Evolutionary conservation across 768 basidiomycete genomes (phyloP), one percentile per base, ranked within the genome.

Genomic region (Phaeolepiota aurea): DNA sequence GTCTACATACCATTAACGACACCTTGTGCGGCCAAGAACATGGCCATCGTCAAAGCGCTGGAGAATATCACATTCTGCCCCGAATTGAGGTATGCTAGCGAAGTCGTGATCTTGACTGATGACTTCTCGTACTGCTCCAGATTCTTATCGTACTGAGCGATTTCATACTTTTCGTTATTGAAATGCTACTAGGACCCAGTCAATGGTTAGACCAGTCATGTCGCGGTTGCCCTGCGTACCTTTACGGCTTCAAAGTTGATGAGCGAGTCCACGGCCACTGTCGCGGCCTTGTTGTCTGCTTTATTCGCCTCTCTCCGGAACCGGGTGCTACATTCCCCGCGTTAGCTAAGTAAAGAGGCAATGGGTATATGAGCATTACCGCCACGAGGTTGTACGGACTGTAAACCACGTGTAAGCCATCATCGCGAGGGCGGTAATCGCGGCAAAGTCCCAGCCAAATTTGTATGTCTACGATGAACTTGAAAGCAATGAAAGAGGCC

Each of bases 201-300:
- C 12, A 49, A 3, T 41, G 36, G n/a, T n/a, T 25, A 7, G 16
- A 21, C 21, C 34, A 15, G 28, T 5, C 33, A 31, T 13, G 40
- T 22, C 11, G 12, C 14, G 4, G 20, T 21, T 3, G 23, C 33
- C 16, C 9, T 35, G 12, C 61, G 20, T 46, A 92, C 93, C 75
- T 98, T 99, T 53, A 99, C 96, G 2, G 96, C 96, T 57, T 99
- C 96, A 53, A 90, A 98, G 55, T 99, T 99, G 58, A 99, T 94
- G 32, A 99, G 66, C 0, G 93, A 89, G 56, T 99, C 96, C 2
- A 98, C 90, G 2, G 90, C 88, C 2, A 86, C 77, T 0, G 89
- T 87, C 0, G 94, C 96, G 13, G 94, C 93, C 54, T 86, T 87
- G 62, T 99, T 98, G 50, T 99, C 96, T 0, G 96, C 96, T 43